These are phyloP conservation scores for Arthrobotrys conoides DNA, from an alignment of 2,329 filamentous ascomycete genomes.

Conservation along the genomic window DNA sequence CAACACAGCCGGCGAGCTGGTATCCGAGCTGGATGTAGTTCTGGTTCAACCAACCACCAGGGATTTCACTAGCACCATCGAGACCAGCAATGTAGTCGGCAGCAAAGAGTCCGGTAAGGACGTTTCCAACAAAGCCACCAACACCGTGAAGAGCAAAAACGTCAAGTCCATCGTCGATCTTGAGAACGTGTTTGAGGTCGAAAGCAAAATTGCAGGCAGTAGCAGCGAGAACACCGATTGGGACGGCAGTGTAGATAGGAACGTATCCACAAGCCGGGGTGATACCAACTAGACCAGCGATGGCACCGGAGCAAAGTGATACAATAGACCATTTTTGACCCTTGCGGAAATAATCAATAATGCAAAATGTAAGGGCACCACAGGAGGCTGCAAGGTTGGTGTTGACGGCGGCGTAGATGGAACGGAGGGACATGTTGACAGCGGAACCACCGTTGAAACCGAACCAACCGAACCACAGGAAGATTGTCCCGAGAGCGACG, in stretches of 20 bases:
- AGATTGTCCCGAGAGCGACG: conserved; percentile 75
- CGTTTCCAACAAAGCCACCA: conserved; percentile 73
- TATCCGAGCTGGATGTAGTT: conserved; percentile 73
- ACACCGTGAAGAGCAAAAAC: conserved; percentile 75
- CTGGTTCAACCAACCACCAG: conserved; percentile 71
- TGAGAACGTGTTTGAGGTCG: conserved; percentile 71
- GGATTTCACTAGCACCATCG: conserved; percentile 70
- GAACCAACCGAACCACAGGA: conserved; percentile 77
- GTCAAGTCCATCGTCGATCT: conserved; percentile 74
- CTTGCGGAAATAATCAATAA: conserved; percentile 71
- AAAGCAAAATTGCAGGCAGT: conserved; percentile 70
- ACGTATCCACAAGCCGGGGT: conserved; percentile 74
- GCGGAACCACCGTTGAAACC: conserved; percentile 69
- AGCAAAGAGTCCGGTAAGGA: conserved; percentile 74
- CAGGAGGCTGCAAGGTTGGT: conserved; percentile 74
- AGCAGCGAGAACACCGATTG: conserved; percentile 72
- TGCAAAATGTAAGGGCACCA: conserved; percentile 72
- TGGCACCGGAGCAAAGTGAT: conserved; percentile 72
- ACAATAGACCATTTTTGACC: conserved; percentile 71
- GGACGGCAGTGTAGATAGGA: conserved; percentile 70
- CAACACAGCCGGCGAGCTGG: conserved; percentile 73
- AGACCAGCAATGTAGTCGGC: conserved; percentile 70
- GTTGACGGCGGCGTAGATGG: conserved; percentile 73
- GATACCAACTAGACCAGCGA: conserved; percentile 73
- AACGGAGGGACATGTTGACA: conserved; percentile 60